phyloP scores from a whole-genome alignment of 202 grass and related monocot species.

The Tripidium arundinaceum region DNA sequence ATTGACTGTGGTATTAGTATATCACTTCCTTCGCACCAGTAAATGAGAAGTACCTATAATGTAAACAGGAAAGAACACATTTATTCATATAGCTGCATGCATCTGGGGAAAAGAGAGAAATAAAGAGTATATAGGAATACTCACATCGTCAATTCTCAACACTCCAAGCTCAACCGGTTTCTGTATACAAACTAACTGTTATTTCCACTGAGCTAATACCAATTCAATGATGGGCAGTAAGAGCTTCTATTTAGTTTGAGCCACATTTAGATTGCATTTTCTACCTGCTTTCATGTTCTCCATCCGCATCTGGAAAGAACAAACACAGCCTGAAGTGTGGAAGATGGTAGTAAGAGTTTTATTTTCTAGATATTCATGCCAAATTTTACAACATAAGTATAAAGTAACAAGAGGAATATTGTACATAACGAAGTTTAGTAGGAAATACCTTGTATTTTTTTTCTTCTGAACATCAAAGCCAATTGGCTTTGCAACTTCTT shows the following conservation, averaged over 20 bases:
- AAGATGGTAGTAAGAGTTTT: not conserved
- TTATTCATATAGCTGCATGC: not conserved
- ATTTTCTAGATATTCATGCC: not conserved
- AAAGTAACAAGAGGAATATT: not conserved
- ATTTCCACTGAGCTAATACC: no score
- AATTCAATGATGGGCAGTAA: no score
- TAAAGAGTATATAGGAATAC: not conserved
- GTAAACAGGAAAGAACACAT: not conserved
- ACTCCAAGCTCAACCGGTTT: not conserved
- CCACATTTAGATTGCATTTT: constrained; percentile 98
- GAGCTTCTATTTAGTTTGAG: no score
- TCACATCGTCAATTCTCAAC: not conserved
- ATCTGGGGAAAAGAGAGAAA: not conserved
- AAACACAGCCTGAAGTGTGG: not conserved
- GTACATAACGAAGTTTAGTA: not conserved
- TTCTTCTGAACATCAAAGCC: constrained; percentile 93
- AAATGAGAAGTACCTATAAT: no score
- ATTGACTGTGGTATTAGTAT: no score
- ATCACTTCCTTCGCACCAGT: no score
- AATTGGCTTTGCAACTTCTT: constrained; percentile 87
- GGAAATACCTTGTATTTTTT: constrained; percentile 84
- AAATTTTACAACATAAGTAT: not conserved
- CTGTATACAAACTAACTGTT: no score
- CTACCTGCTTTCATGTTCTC: constrained; percentile 84
- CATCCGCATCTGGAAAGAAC: constrained; percentile 69